phyloP scores from a whole-genome alignment of 1,139 yeast genomes.

The Pichia sp. region DNA sequence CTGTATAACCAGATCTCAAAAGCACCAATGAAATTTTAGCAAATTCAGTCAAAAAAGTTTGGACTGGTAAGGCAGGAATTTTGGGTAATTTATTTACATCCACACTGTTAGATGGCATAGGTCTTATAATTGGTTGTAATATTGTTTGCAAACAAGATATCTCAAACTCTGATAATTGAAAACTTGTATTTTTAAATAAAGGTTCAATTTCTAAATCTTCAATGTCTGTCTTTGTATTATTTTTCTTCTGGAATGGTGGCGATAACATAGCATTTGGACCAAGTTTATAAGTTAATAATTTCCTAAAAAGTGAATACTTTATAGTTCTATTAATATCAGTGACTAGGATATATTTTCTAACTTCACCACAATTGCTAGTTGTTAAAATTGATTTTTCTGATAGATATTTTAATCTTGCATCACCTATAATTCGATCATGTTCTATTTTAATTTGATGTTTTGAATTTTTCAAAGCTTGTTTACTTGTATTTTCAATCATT shows the following conservation, averaged over 20 bases:
- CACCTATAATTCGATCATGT: slow-evolving; percentile 29
- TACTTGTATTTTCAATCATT: slow-evolving; percentile 34
- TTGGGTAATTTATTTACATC: slow-evolving; percentile 8
- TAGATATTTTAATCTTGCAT: slow-evolving; percentile 32
- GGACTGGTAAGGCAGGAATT: slow-evolving; percentile 10
- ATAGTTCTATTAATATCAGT: slow-evolving; percentile 1
- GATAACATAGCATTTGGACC: slow-evolving; percentile 4
- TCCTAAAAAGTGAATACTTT: slow-evolving; percentile 7
- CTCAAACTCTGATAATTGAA: slow-evolving; percentile 2
- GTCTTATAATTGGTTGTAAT: slow-evolving; percentile 10
- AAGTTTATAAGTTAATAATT: slow-evolving; percentile 6
- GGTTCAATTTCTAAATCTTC: slow-evolving; percentile 2
- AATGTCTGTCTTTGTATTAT: not conserved
- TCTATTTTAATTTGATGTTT: slow-evolving; percentile 27
- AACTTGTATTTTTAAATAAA: not conserved
- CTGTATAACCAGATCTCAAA: slow-evolving; percentile 3
- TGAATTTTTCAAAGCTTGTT: slow-evolving; percentile 28
- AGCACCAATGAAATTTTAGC: slow-evolving; percentile 5
- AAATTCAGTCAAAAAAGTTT: slow-evolving; percentile 4
- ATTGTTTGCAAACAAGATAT: slow-evolving; percentile 5
- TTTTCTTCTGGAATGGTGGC: slow-evolving; percentile 8
- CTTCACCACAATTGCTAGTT: slow-evolving; percentile 32
- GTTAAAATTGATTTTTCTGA: slow-evolving; percentile 27
- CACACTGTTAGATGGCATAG: slow-evolving; percentile 5
- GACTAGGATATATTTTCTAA: slow-evolving; percentile 33